A percentile compares a stretch with the other conserved stretches of the same genome.
These are phyloP conservation scores for Populus hybrid DNA, from an alignment of 441 rosid species.

Conservation along the genomic window DNA sequence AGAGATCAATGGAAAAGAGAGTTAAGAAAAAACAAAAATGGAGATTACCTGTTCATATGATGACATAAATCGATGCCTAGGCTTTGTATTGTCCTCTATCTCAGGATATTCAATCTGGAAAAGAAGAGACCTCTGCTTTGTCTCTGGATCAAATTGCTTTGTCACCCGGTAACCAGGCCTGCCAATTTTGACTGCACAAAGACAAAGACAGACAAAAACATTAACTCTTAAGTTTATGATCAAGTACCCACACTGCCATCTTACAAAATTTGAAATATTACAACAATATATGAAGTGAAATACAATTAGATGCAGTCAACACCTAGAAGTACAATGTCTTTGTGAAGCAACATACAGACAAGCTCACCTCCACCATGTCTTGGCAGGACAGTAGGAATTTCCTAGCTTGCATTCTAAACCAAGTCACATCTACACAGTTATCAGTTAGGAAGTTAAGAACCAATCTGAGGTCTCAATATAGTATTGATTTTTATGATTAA, in stretches of 20 bases:
- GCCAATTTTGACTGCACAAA: slow-evolving; percentile 76
- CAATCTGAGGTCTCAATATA: not conserved
- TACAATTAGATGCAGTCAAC: not conserved
- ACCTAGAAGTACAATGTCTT: not conserved
- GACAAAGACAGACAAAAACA: slow-evolving; percentile 2
- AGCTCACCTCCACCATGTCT: not conserved
- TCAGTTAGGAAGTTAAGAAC: not conserved
- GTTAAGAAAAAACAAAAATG: not conserved
- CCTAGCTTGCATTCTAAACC: not conserved
- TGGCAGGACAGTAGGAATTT: not conserved
- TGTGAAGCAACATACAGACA: not conserved
- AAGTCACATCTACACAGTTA: not conserved
- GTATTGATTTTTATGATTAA: not conserved
- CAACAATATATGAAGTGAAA: not conserved
- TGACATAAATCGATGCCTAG: slow-evolving; percentile 93
- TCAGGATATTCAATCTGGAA: slow-evolving; percentile 99
- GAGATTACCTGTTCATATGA: slow-evolving; percentile 76
- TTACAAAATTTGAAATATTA: not conserved
- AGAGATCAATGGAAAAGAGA: not conserved
- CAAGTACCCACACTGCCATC: not conserved
- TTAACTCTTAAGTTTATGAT: not conserved
- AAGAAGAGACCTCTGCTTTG: slow-evolving; percentile 84
- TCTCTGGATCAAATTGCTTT: slow-evolving; percentile 84
- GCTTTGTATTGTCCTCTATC: slow-evolving; percentile 83
- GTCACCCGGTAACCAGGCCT: slow-evolving; percentile 95